A percentile compares a stretch with the other conserved stretches of the same genome.
Evolutionary conservation across 208 protist genomes (phyloP).

Genomic region (Trichomonas tenax): DNA sequence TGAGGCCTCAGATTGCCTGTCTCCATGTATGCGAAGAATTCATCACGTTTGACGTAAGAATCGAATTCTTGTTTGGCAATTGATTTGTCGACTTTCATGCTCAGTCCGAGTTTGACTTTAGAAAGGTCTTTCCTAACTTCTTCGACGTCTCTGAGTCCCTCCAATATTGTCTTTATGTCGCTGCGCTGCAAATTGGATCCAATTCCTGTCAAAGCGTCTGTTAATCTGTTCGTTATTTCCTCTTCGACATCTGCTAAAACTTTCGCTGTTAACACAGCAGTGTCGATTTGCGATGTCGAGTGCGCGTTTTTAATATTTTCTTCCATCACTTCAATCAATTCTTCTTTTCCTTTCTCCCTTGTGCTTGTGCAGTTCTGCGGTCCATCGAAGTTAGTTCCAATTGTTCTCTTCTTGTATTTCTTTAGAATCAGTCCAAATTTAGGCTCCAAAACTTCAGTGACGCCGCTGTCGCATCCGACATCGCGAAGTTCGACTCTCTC

Average conservation of each 20-base stretch:
- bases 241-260: background rate
- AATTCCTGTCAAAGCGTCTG: background rate
- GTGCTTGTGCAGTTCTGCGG: background rate
- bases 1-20: background rate
- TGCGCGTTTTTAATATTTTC: background rate
- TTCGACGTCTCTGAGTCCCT: background rate
- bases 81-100: background rate
- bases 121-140: background rate
- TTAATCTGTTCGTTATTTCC: background rate
- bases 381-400: background rate
- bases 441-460: background rate
- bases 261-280: background rate
- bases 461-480: background rate
- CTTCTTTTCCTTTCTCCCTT: background rate
- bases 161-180: background rate
- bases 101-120: background rate
- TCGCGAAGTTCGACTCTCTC: background rate
- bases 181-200: background rate
- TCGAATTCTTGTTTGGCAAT: background rate
- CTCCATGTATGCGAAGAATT: conserved; percentile 1
- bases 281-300: background rate
- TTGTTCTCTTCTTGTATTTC: too few relatives aligned
- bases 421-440: background rate
- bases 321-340: background rate
- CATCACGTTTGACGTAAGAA: background rate